Conservation (phyloP, 108 stramenopile species). For the Seminavis robusta region DNA sequence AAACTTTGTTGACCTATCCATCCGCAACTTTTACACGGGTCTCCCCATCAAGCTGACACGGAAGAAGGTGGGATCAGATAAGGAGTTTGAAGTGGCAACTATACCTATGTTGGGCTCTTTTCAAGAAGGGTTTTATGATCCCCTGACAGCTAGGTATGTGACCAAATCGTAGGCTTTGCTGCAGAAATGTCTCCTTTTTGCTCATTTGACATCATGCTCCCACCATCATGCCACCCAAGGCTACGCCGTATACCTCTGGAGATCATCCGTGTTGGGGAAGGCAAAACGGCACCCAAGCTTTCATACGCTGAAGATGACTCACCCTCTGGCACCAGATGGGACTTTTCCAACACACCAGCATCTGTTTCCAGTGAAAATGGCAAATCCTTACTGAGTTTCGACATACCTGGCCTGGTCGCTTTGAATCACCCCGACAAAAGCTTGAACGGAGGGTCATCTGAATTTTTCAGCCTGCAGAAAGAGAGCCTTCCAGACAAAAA, state of each 20-base stretch:
- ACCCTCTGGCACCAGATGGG: neutral
- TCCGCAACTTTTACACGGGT: conserved; percentile 79
- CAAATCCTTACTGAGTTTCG: conserved; percentile 70
- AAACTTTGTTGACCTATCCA: conserved; percentile 73
- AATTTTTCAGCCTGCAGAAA: conserved; percentile 65
- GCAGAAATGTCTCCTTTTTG: too few relatives aligned
- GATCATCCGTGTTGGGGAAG: conserved; percentile 63
- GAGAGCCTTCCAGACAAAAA: conserved; percentile 37
- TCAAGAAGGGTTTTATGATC: conserved; percentile 85
- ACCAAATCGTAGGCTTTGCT: too few relatives aligned
- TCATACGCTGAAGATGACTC: neutral
- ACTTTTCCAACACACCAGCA: too few relatives aligned
- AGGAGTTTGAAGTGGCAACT: conserved; percentile 13
- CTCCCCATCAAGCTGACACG: conserved; percentile 59
- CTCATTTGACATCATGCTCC: too few relatives aligned
- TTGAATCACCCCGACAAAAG: conserved; percentile 77
- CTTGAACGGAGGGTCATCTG: conserved; percentile 74
- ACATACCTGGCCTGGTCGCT: conserved; percentile 73
- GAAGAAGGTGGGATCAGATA: conserved; percentile 35
- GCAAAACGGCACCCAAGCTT: conserved; percentile 29
- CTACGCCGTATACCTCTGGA: conserved; percentile 79
- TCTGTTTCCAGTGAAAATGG: conserved; percentile 4
- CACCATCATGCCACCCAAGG: too few relatives aligned
- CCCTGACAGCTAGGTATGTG: conserved; percentile 80
- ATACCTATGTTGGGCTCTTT: conserved; percentile 75